These are phyloP conservation scores for Polygonum maritimum DNA, from an alignment of 148 eudicot genomes.

Conservation along the genomic window DNA sequence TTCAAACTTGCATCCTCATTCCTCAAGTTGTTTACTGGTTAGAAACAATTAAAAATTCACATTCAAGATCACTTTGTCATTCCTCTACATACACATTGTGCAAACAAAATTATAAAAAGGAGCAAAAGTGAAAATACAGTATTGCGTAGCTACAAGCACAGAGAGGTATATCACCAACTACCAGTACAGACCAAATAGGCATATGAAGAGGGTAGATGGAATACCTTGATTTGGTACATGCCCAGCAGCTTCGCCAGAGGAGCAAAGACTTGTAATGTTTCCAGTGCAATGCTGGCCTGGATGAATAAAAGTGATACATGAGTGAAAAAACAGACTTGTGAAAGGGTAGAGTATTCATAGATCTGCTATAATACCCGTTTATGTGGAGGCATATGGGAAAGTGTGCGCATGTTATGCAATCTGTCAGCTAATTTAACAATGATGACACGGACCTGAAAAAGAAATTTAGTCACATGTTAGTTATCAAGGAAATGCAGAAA, in stretches of 20 bases:
- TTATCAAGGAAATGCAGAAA: background rate
- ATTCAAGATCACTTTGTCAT: background rate
- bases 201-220: background rate
- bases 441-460: constrained; percentile 87
- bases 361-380: constrained; percentile 58
- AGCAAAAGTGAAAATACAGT: background rate
- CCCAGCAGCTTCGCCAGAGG: constrained; percentile 94
- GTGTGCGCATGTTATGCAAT: constrained; percentile 98
- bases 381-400: constrained; percentile 92
- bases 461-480: background rate
- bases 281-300: constrained; percentile 89
- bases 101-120: background rate
- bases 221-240: constrained; percentile 96
- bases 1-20: background rate
- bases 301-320: constrained; percentile 16
- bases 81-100: background rate
- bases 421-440: constrained; percentile 97
- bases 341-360: background rate
- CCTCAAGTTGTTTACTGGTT: background rate
- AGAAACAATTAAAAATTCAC: background rate
- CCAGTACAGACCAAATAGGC: background rate
- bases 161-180: background rate
- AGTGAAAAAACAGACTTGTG: background rate
- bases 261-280: constrained; percentile 97
- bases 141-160: background rate